phyloP scores from a whole-genome alignment of 129 eudicot species.

The Smallanthus sonchifolius region DNA sequence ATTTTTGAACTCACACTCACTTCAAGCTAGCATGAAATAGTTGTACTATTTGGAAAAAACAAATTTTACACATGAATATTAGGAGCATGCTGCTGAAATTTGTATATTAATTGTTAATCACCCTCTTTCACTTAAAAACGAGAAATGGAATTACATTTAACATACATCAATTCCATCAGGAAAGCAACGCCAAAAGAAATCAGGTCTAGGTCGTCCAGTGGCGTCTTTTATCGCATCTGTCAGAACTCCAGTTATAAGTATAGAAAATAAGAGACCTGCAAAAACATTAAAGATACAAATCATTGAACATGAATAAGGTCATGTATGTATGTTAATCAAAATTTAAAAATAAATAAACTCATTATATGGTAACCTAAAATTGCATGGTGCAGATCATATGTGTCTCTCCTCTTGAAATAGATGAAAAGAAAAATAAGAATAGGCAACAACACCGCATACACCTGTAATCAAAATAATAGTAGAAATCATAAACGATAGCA shows the following conservation, averaged over 20 bases:
- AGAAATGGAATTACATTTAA: not conserved
- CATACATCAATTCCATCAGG: slow-evolving; percentile 74
- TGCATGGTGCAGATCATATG: slow-evolving; percentile 73
- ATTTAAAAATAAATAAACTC: not conserved
- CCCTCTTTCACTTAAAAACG: not conserved
- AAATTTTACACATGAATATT: not conserved
- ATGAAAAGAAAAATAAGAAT: slow-evolving; percentile 48
- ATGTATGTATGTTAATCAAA: not conserved
- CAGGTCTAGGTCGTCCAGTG: slow-evolving; percentile 83
- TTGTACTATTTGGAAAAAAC: not conserved
- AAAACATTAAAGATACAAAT: slow-evolving; percentile 4
- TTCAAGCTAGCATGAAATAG: slow-evolving; percentile 1
- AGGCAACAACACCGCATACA: slow-evolving; percentile 74
- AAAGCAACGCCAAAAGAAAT: slow-evolving; percentile 90
- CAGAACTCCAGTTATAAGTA: slow-evolving; percentile 71
- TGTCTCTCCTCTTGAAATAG: slow-evolving; percentile 69
- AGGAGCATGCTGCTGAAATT: not conserved
- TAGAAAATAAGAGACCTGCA: slow-evolving; percentile 69
- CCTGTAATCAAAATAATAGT: slow-evolving; percentile 30
- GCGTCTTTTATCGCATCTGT: slow-evolving; percentile 82
- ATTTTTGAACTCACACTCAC: not conserved
- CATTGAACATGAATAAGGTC: not conserved
- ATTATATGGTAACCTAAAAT: slow-evolving; percentile 49
- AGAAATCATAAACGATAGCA: not conserved
- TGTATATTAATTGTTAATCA: not conserved